Conservation (phyloP, 2,329 filamentous ascomycete species). For the Trichothecium sympodiale region DNA sequence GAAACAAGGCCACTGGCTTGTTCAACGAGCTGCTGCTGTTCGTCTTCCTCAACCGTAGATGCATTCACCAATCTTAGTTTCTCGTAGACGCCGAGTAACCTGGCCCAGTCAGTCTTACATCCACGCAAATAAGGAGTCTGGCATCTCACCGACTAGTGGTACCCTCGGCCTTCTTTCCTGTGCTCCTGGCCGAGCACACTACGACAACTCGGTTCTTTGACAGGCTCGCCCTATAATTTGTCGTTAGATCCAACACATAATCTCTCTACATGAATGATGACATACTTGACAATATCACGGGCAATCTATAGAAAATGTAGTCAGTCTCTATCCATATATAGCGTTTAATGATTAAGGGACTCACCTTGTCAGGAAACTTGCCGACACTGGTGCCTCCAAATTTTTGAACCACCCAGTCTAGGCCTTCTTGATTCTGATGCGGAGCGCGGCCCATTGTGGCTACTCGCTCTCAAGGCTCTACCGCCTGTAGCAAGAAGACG, state of each 20-base stretch:
- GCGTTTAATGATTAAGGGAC: constrained; percentile 10
- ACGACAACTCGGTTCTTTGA: constrained; percentile 69
- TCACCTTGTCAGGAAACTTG: constrained; percentile 69
- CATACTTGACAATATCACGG: constrained; percentile 30
- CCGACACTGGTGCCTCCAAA: constrained; percentile 93
- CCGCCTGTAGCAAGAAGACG: too few species aligned
- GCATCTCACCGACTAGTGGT: constrained; percentile 81
- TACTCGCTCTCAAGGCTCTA: too few species aligned
- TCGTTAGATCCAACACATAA: too few species aligned
- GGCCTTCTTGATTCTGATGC: constrained; percentile 23
- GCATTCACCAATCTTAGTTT: constrained; percentile 43
- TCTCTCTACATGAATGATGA: not conserved
- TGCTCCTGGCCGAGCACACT: constrained; percentile 91
- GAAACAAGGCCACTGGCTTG: constrained; percentile 66
- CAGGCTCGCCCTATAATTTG: constrained; percentile 31
- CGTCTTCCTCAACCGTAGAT: constrained; percentile 38
- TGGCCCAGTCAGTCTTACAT: constrained; percentile 14
- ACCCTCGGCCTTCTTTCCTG: constrained; percentile 85
- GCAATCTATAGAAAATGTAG: constrained; percentile 22
- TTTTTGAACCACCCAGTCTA: constrained; percentile 81
- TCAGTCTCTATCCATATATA: constrained; percentile 2
- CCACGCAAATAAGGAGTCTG: not conserved
- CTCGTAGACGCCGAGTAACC: constrained; percentile 48
- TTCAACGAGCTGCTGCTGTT: constrained; percentile 42
- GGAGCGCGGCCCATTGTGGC: constrained; percentile 20